A percentile compares a stretch with the other conserved stretches of the same genome.
Evolutionary conservation across 2,329 filamentous ascomycete species (phyloP).

Genomic region (Cadophora gregata): DNA sequence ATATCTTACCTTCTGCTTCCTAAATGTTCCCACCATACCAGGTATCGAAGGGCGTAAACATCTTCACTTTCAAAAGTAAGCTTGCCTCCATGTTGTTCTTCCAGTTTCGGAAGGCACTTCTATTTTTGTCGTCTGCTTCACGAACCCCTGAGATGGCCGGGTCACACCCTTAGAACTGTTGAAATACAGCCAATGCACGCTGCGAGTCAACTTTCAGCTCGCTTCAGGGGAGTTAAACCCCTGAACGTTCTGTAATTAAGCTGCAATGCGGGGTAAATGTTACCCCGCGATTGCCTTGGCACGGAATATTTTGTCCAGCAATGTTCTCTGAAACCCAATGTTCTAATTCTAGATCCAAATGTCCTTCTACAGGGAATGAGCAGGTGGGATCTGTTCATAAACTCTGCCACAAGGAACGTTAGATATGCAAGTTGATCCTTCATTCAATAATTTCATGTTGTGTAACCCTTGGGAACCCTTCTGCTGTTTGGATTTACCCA

Average conservation of each 20-base stretch:
- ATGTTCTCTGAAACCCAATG: no score
- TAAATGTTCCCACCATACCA: no score
- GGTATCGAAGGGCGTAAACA: no score
- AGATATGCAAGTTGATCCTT: background rate
- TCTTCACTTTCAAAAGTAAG: background rate
- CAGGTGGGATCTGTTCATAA: background rate
- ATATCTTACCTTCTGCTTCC: background rate
- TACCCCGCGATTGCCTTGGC: constrained; percentile 1
- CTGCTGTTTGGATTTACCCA: background rate
- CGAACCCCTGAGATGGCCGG: background rate
- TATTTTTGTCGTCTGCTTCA: background rate
- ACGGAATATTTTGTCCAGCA: background rate
- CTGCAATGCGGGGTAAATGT: background rate
- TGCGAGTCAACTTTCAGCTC: background rate
- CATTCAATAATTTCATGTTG: background rate
- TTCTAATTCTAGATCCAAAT: background rate
- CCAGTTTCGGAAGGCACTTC: background rate
- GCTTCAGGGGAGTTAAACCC: background rate
- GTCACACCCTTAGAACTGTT: background rate
- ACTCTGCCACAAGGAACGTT: background rate
- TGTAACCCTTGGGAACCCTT: background rate
- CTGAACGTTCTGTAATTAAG: background rate
- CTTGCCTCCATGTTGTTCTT: background rate
- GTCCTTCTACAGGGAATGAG: background rate
- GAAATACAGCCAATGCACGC: background rate